Base-by-base conservation (phyloP, 352 stramenopile genomes). In the Pythium rishiriense region DNA sequence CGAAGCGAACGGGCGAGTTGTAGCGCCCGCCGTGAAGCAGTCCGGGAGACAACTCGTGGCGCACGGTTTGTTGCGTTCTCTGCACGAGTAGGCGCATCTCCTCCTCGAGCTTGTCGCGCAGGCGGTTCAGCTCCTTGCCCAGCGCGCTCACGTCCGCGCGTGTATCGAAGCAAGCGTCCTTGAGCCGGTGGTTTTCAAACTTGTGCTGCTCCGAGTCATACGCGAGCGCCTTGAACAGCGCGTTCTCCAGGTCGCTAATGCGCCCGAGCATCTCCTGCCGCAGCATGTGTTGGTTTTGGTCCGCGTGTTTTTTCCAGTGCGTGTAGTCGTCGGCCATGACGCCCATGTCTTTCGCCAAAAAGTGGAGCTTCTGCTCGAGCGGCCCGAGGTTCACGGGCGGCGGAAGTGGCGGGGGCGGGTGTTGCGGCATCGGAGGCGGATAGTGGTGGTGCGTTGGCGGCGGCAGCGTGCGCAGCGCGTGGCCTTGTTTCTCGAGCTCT, bases 141-240 rank as follows among this genome's bases (percentile, higher is more conserved):
- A 83, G 37, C 29, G 72, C 68, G 3, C 66, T 67, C 7, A 83
- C 28, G 9, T 76, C 66, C 4, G 58, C 72, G 42, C 82, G 72
- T 24, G 79, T 17, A 24, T 86, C 75, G 59, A 83, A 85, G 3
- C 77, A 25, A 5, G 73, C 68, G 26, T 85, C 79, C n/a, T 79
- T 81, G 26, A 84, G 45, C 10, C 75, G 74, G n/a, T 57, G 69
- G 52, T 85, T 87, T 46, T 84, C 76, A 12, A 59, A 66, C 15
- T 63, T 58, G 62, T 89, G 78, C 46, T 68, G 63, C 21, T 53
- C 55, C 12, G 78, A 79, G 55, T 89, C 76, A 37, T 75, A 70
- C 19, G 63, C 47, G 2, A 89, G 56, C 6, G 74, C 65, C 31
- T 67, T 62, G 64, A 86, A 86, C 43, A 89, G 3, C 48, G 84